phyloP scores from a whole-genome alignment of 1,284 basidiomycete genomes.

The Ceratobasidium sp. region DNA sequence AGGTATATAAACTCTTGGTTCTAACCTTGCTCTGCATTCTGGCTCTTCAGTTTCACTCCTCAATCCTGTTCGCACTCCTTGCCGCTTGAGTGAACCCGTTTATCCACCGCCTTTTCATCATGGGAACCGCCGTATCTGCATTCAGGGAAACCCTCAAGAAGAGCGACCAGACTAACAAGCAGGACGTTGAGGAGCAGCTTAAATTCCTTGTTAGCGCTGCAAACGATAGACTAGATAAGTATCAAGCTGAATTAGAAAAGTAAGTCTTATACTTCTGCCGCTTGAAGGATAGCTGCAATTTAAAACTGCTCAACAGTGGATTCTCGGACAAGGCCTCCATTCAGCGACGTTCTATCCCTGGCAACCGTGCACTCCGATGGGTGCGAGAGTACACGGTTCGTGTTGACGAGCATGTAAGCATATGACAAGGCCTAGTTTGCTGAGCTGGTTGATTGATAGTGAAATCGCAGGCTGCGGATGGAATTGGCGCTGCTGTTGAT shows the following conservation, averaged over 20 bases:
- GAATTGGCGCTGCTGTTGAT: slow-evolving; percentile 28
- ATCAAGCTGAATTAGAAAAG: slow-evolving; percentile 44
- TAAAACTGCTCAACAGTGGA: background rate
- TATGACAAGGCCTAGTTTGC: too few relatives aligned
- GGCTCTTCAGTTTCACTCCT: too few relatives aligned
- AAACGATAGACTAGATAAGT: slow-evolving; percentile 33
- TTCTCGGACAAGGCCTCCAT: slow-evolving; percentile 10
- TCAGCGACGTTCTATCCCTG: slow-evolving; percentile 27
- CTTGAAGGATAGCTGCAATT: background rate
- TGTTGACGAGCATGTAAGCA: slow-evolving; percentile 18
- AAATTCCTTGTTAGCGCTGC: slow-evolving; percentile 37
- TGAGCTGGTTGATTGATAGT: background rate
- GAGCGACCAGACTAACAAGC: background rate
- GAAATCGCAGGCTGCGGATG: background rate
- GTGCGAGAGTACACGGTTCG: slow-evolving; percentile 30
- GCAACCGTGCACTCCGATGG: slow-evolving; percentile 39
- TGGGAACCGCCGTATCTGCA: too few relatives aligned
- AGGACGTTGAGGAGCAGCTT: slow-evolving; percentile 44
- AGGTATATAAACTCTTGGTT: too few relatives aligned
- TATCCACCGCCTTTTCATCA: too few relatives aligned
- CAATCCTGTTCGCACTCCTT: too few relatives aligned
- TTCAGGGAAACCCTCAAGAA: too few relatives aligned
- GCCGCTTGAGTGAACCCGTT: too few relatives aligned
- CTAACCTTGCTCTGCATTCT: too few relatives aligned
- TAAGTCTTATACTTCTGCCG: background rate